Base-by-base conservation (phyloP, 306 rosid species). In the Trifolium subterraneum region DNA sequence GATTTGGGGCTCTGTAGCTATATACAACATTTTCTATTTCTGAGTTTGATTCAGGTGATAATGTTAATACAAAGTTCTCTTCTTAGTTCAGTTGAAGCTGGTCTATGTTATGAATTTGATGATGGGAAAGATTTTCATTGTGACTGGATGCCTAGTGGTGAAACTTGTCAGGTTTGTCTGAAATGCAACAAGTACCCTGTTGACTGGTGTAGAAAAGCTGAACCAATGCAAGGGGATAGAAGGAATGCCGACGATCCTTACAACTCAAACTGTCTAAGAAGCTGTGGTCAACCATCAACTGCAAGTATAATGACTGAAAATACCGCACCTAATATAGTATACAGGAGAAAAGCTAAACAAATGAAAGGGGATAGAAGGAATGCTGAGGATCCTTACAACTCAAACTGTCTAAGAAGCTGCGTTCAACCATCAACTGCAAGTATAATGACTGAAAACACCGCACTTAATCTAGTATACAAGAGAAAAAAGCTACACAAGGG, bases 121-220 rank as follows among this genome's bases (percentile, higher is more conserved):
- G 68, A 78, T 81, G 83, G 86, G 78, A 77, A 83, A 75, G 76
- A 78, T 81, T 36, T 77, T 83, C 80, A 52, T 15, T 74, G 89
- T 86, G 89, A 88, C 42, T 64, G 80, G 84, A 75, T 86, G 84
- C 85, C 81, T 79, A 85, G 84, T 86, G 76, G 84, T 82, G 84
- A 81, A 90, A 86, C 83, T 83, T 87, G 91, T 86, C 91, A 88
- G 97, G 92, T 88, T 80, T 86, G 87, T 84, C 64, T 80, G 36
- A 86, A 87, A 72, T 80, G 92, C 70, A 75, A 74, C 63, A 84
- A 76, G 33, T 67, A 51, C 83, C 80, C 81, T 31, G 73, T 52
- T 74, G 79, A 80, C 73, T 74, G 87, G 88, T 86, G 85, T 85
- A 78, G 80, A 82, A 84, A 80, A 74, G 79, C 81, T 77, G 79